A percentile compares a stretch with the other conserved stretches of the same genome.
Conservation (phyloP, 1,139 yeast genomes). For the Schwanniomyces etchellsii region DNA sequence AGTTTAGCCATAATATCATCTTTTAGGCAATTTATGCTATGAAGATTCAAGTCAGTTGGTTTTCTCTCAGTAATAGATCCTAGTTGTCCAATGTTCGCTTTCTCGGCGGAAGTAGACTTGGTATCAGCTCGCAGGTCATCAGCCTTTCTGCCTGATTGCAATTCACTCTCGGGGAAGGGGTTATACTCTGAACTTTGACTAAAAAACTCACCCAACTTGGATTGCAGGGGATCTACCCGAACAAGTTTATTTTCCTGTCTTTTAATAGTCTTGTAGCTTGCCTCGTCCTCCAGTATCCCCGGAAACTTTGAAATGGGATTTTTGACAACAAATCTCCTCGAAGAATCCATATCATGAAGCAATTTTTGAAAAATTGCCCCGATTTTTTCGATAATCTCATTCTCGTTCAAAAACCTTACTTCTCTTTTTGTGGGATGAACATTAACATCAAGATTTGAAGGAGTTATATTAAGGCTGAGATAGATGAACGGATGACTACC, state of each 20-base stretch:
- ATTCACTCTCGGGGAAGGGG: neutral
- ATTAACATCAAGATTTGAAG: constrained; percentile 80
- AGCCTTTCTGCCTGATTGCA: neutral
- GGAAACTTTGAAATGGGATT: neutral
- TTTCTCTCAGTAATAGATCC: neutral
- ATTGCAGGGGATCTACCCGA: constrained; percentile 69
- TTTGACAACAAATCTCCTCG: constrained; percentile 68
- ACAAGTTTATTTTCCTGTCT: constrained; percentile 63
- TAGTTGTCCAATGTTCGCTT: neutral
- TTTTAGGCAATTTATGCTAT: constrained; percentile 54
- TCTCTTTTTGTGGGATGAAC: constrained; percentile 95
- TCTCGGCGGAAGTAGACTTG: neutral
- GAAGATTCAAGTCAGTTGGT: constrained; percentile 36
- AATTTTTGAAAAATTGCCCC: constrained; percentile 44
- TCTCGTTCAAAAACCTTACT: constrained; percentile 81
- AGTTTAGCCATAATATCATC: constrained; percentile 41
- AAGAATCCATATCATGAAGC: constrained; percentile 57
- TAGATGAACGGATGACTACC: constrained; percentile 79
- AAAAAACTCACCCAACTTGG: constrained; percentile 46
- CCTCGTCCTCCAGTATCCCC: neutral
- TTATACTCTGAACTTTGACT: neutral
- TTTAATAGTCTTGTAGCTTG: constrained; percentile 3
- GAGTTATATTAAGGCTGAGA: constrained; percentile 57
- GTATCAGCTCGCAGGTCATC: neutral
- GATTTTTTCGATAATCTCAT: constrained; percentile 69